These are phyloP conservation scores for Colletotrichum siamense DNA, from an alignment of 2,329 filamentous ascomycete genomes.

Conservation along the genomic window DNA sequence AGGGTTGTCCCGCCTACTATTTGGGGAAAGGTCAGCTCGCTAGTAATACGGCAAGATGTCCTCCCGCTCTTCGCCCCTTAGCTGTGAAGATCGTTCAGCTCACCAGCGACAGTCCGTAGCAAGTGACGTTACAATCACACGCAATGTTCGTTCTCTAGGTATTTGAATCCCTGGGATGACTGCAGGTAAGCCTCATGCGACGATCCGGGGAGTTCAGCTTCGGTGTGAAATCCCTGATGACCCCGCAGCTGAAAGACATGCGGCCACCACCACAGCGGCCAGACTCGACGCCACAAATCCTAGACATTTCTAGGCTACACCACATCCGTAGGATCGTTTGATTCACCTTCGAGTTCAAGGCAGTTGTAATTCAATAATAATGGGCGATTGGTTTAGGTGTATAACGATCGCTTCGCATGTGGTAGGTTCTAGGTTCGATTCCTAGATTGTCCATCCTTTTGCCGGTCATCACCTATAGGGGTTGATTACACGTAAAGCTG, in stretches of 20 bases:
- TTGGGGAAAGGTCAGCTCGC: not conserved
- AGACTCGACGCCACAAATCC: not conserved
- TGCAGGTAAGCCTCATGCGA: not conserved
- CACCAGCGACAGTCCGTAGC: not conserved
- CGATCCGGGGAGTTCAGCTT: not conserved
- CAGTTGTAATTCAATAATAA: accelerated
- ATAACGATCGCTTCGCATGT: not conserved
- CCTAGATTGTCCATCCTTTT: not conserved
- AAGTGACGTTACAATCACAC: not conserved
- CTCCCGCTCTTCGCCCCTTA: not conserved
- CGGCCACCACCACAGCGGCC: not conserved
- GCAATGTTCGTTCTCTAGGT: accelerated
- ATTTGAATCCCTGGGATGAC: not conserved
- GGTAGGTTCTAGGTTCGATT: not conserved
- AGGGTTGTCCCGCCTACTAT: no score
- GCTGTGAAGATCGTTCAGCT: not conserved
- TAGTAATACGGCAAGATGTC: not conserved
- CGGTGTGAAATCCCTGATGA: not conserved
- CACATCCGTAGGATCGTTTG: not conserved
- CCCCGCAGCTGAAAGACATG: not conserved
- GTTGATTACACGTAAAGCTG: no score
- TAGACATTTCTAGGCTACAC: not conserved
- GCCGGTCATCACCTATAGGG: not conserved
- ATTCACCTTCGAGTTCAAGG: accelerated
- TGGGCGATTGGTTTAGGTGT: not conserved